Evolutionary conservation across 768 basidiomycete genomes (phyloP), one percentile per base, ranked within the genome.

Genomic region (Antrodiella citrinella): DNA sequence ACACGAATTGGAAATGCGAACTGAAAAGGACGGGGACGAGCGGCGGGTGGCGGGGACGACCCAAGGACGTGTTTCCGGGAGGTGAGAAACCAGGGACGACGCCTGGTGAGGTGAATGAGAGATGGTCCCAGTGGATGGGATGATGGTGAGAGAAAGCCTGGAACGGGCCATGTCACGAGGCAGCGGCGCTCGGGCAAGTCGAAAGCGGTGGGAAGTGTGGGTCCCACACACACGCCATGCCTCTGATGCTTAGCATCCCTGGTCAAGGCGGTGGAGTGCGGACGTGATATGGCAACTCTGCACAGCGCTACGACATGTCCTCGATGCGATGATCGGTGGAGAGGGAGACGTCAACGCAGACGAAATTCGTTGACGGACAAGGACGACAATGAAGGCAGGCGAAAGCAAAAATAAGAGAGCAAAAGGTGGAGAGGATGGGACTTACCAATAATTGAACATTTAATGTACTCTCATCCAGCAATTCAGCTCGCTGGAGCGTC

Each of bases 371-470:
- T 18, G 35, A 38, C 35, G 35, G 10, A n/a, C n/a, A 15, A 43
- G 41, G 41, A 5, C 15, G 15, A 5, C 41, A 43, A 5, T 7
- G 7, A 43, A 10, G 21, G 19, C 18, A 19, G 9, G 41, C 7
- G 15, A 43, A 43, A 7, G 18, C 41, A 43, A 18, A 43, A 43
- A 43, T 18, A 22, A 43, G 41, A 43, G n/a, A 43, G 21, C 41
- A 19, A 15, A 35, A 35, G 7, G 30, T 35, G 15, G 30, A 43
- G 18, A 18, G 15, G 19, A 43, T 9, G 15, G 21, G 41, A 43
- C 41, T 43, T 9, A 43, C 41, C 41, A 43, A 43, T 43, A 43
- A 43, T n/a, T 43, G 41, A 43, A 9, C 41, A 43, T 7, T 43
- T 43, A 43, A 43, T 18, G 41, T 43, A 43, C 21, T 18, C n/a